Evolutionary conservation across 2,329 filamentous ascomycete species (phyloP).

Genomic region (Phaeosphaeria sp.): DNA sequence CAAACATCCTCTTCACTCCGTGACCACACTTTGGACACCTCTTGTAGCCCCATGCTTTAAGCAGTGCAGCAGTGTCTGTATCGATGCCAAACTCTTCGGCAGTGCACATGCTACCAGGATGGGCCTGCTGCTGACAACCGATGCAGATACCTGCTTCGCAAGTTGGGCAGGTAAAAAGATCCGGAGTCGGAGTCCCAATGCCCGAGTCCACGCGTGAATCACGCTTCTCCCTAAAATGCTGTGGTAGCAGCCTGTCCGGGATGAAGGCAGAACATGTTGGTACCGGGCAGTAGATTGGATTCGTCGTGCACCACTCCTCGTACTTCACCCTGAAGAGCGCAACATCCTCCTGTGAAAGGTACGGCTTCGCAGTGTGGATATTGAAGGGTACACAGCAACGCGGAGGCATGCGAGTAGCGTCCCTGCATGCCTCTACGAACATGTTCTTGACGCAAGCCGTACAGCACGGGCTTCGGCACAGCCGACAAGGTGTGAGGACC

Average conservation of each 20-base stretch:
- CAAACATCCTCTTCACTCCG: slow-evolving; percentile 57
- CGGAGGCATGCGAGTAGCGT: slow-evolving; percentile 53
- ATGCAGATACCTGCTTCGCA: slow-evolving; percentile 54
- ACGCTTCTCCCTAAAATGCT: slow-evolving; percentile 11
- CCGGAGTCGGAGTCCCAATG: slow-evolving; percentile 27
- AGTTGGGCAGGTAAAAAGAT: slow-evolving; percentile 51
- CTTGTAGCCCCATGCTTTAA: slow-evolving; percentile 56
- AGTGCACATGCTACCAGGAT: slow-evolving; percentile 46
- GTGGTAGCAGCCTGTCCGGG: slow-evolving; percentile 30
- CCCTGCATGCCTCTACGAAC: slow-evolving; percentile 51
- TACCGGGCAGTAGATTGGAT: slow-evolving; percentile 58
- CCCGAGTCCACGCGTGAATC: slow-evolving; percentile 35
- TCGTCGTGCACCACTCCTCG: slow-evolving; percentile 55
- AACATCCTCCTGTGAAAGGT: slow-evolving; percentile 46
- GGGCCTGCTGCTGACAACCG: slow-evolving; percentile 52
- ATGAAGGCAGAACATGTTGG: slow-evolving; percentile 59
- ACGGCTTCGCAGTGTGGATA: slow-evolving; percentile 46
- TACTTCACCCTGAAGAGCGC: slow-evolving; percentile 50
- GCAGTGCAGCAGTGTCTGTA: slow-evolving; percentile 43
- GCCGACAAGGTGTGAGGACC: slow-evolving; percentile 38
- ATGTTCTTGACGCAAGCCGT: slow-evolving; percentile 47
- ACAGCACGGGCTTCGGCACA: slow-evolving; percentile 43
- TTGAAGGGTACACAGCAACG: slow-evolving; percentile 55
- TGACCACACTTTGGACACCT: slow-evolving; percentile 57
- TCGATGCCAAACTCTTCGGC: slow-evolving; percentile 41